Conservation (phyloP, 768 basidiomycete species). For the Lenzites betulinus region DNA sequence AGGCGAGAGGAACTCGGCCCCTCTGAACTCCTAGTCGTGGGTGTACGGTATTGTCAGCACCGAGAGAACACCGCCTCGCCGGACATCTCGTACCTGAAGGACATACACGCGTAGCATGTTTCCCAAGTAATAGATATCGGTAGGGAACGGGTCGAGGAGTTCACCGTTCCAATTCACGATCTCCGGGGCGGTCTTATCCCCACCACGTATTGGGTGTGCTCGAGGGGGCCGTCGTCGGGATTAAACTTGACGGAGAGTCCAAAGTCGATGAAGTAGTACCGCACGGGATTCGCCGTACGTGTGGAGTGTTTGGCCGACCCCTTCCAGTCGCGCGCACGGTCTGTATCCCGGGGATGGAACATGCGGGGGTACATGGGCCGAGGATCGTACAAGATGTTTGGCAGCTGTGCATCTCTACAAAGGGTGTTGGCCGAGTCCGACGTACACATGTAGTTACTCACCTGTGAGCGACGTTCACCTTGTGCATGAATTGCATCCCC, state of each 20-base stretch:
- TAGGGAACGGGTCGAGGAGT: conserved; percentile 19
- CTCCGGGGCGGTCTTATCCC: conserved; percentile 27
- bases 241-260: conserved; percentile 23
- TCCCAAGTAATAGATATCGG: conserved; percentile 29
- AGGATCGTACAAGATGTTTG: conserved; percentile 19
- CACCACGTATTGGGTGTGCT: conserved; percentile 10
- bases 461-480: conserved; percentile 14
- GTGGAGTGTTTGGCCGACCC: conserved; percentile 22
- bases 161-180: conserved; percentile 9
- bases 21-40: conserved; percentile 23
- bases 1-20: conserved; percentile 35
- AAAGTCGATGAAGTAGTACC: too few relatives aligned
- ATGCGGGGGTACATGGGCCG: conserved; percentile 6
- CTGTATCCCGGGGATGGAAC: conserved; percentile 27
- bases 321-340: conserved; percentile 30
- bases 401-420: conserved; percentile 2
- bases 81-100: conserved; percentile 6
- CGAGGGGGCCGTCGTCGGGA: conserved; percentile 15
- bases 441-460: background rate
- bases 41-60: background rate
- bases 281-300: conserved; percentile 36
- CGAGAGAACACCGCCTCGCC: background rate
- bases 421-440: too few relatives aligned
- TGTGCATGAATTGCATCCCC: conserved; percentile 24
- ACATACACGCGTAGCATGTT: conserved; percentile 20